Percentiles rank a stretch among this genome's conserved stretches.
Conservation (phyloP, 176 grass and related monocot species). For the Triticum dicoccoides region DNA sequence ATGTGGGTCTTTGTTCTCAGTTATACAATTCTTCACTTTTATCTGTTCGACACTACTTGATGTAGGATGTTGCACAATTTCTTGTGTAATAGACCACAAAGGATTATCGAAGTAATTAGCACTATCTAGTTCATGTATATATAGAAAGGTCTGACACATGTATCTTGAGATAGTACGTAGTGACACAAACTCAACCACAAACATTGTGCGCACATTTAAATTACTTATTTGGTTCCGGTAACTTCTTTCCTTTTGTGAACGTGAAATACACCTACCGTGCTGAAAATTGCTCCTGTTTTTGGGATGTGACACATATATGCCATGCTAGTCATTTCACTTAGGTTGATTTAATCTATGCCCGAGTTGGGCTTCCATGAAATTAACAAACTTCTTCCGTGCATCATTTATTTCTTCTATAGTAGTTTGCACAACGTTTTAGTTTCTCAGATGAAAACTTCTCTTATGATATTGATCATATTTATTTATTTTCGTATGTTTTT, state of each 20-base stretch:
- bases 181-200: not conserved
- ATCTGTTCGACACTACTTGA: conserved; percentile 9
- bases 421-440: not conserved
- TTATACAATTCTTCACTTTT: not conserved
- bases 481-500: not conserved
- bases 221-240: not conserved
- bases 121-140: not conserved
- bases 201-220: not conserved
- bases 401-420: not conserved
- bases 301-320: not conserved
- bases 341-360: no score
- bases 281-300: not conserved
- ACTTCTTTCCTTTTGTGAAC: not conserved
- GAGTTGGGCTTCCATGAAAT: no score
- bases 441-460: not conserved
- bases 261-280: not conserved
- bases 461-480: not conserved
- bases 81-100: not conserved
- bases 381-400: not conserved
- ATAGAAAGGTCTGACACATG: not conserved
- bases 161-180: not conserved
- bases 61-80: not conserved
- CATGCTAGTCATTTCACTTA: not conserved
- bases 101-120: not conserved
- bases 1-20: not conserved